Base-by-base conservation (phyloP, 73 alveolate species). In the Breviolum minutum region DNA sequence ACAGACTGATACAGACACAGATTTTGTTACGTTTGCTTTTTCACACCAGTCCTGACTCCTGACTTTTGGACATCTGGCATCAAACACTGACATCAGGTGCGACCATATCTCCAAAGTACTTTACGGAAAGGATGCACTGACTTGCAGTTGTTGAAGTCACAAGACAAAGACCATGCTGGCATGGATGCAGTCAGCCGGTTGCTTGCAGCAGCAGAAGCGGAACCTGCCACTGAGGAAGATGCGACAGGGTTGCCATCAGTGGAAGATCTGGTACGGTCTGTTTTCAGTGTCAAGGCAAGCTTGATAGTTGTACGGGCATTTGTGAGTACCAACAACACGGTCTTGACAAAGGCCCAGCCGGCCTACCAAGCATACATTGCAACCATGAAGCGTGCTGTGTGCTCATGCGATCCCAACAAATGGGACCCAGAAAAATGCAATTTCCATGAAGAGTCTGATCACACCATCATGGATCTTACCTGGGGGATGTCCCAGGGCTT, bases 401-500 rank as follows among this genome's bases (percentile, higher is more conserved):
- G 94, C 80, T 62, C 80, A 6, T 86, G 94, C 30, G 76, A 62
- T 60, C 54, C 92, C 17, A 71, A 40, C 20, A 71, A 27, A 0
- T 64, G 60, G 70, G 94, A 62, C 10, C 64, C 80, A 20, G 79
- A 1, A 2, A 29, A 48, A 13, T 86, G 94, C 14, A 6, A 26
- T 10, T 86, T 86, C 29, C 94, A 86, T 22, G 13, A 13, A 16
- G 32, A 26, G 30, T 22, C 32, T 14, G 94, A 86, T 19, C 94
- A 86, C 80, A 26, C 62, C 32, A 17, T 62, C 30, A 22, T 13
- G 10, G 94, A 86, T 62, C 19, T 86, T 6, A 17, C 63, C 48
- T 86, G 94, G 94, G 94, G 94, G 17, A 17, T 86, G 61, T 10
- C 79, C 5, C 61, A 60, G 27, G 26, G 32, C 54, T 77, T 77